Conservation (phyloP, 2,329 filamentous ascomycete species). For the Daldinia sp. region DNA sequence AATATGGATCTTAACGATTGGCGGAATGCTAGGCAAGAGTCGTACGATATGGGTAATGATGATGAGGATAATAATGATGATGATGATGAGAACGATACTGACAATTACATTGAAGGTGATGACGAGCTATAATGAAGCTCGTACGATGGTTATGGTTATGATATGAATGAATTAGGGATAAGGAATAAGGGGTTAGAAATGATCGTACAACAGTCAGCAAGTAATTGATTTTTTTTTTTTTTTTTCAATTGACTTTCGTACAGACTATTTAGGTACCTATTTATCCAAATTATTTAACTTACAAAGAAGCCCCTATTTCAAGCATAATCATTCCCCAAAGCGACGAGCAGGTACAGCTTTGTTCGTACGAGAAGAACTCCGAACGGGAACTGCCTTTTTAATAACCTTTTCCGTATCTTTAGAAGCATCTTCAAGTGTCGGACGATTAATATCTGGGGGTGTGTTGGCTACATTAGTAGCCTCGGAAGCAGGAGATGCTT, state of each 20-base stretch:
- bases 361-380: too few species aligned
- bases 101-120: background rate
- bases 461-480: background rate
- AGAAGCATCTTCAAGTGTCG: background rate
- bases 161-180: too few species aligned
- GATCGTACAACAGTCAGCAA: too few species aligned
- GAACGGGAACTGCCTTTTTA: too few species aligned
- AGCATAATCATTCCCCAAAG: too few species aligned
- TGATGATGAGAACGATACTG: background rate
- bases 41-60: background rate
- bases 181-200: too few species aligned
- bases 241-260: too few species aligned
- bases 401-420: background rate
- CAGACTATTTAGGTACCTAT: too few species aligned
- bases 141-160: too few species aligned
- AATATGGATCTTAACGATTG: background rate
- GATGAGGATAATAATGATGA: background rate
- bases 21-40: background rate
- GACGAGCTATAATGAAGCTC: background rate
- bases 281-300: background rate
- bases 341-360: too few species aligned
- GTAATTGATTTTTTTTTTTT: too few species aligned
- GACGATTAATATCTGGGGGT: background rate
- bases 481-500: background rate
- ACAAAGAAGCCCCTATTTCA: too few species aligned